Conservation (phyloP, 2,329 filamentous ascomycete species). For the Cyclaneusma minus region DNA sequence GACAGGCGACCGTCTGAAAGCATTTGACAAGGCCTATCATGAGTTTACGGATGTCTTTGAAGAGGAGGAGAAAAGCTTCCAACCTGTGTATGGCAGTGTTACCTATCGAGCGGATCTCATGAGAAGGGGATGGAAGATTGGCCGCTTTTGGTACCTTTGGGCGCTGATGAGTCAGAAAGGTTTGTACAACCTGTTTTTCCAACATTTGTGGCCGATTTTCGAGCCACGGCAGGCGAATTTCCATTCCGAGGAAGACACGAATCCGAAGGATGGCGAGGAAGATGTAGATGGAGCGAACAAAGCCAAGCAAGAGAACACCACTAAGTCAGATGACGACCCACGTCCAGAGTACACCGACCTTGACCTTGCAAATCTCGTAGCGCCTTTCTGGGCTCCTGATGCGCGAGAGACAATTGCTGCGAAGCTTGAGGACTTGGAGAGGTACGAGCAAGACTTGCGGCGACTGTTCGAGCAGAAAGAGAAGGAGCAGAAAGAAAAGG, state of each 20-base stretch:
- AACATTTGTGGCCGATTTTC: conserved; percentile 12
- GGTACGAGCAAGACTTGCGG: conserved; percentile 5
- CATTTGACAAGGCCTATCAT: conserved; percentile 6
- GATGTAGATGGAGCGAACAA: no score
- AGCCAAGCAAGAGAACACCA: no score
- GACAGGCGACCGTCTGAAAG: conserved; percentile 7
- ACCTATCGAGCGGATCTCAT: conserved; percentile 8
- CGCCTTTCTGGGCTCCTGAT: conserved; percentile 5
- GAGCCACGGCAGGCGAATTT: conserved; percentile 2
- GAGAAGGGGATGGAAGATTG: conserved; percentile 10
- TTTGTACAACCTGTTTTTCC: conserved; percentile 10
- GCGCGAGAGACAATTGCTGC: conserved; percentile 2
- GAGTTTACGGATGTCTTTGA: conserved; percentile 11
- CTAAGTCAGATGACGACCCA: no score
- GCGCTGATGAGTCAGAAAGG: conserved; percentile 12
- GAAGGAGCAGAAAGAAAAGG: no score
- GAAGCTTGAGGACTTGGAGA: conserved; percentile 5
- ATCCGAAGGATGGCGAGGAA: no score
- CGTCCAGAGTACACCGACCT: no score
- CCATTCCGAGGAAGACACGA: no score
- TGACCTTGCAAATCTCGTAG: conserved; percentile 5
- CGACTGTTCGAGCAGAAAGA: conserved; percentile 6
- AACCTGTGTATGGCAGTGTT: conserved; percentile 4
- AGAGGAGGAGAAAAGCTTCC: conserved; percentile 8
- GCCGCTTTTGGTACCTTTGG: conserved; percentile 13